Base-by-base conservation (phyloP, 1,284 basidiomycete species). In the Malassezia brasiliensis region DNA sequence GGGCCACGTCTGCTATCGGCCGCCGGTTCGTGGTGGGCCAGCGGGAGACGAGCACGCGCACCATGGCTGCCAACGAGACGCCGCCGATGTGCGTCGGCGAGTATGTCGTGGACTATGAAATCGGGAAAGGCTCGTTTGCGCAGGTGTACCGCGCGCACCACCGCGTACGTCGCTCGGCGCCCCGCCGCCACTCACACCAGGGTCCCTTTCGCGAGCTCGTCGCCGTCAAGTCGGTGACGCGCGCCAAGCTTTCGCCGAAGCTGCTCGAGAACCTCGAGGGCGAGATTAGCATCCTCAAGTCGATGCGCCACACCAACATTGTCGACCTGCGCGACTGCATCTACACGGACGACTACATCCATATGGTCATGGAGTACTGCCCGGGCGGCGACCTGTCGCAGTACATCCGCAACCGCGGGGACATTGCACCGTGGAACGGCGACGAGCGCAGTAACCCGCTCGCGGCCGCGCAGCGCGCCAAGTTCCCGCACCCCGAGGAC, bases 341-440 rank as follows among this genome's bases (percentile, higher is more conserved):
- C 59, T 87, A 90, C 71, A 88, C 88, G 28, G 87, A 91, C 66
- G 82, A 83, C 54, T 85, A 93, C 75, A 96, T 98, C 74, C 96
- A 96, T 78, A 83, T 99, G 53, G 86, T 99, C 72, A 98, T 98
- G 86, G 90, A 93, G 69, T 96, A 84, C 76, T 96, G 93, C 76
- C 84, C 90, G 0, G 90, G 90, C 3, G 90, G 90, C 12, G 94
- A 99, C 76, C 83, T 99, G 41, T 89, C 89, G 0, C 83, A 89
- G 66, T 96, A 96, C 75, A 93, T 98, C 79, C 90, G 62, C 58
- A 60, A 65, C 47, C 60, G 61, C 40, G 64, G 64, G 40, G 55
- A 66, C 51, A 61, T 67, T 31, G 63, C 61, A 40, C 53, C 50
- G 1, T 48, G 50, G 56, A 58, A 48, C 47, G 62, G 40, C 54